Conservation (phyloP, 805 yeast genomes). For the Saccharomyces jurei region DNA sequence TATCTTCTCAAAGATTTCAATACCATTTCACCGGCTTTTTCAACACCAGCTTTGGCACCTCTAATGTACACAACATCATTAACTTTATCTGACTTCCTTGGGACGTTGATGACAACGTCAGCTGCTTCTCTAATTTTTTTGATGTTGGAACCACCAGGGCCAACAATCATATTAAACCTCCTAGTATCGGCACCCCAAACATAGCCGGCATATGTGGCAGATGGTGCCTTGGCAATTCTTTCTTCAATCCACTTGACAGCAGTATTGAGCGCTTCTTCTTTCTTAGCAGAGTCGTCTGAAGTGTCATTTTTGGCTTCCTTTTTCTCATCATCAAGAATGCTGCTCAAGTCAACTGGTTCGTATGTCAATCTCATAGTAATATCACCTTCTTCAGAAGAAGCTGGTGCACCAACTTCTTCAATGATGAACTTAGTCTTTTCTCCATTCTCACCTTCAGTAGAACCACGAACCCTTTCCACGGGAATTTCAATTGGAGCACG, state of each 20-base stretch:
- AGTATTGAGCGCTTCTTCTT: slow-evolving; percentile 38
- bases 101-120: slow-evolving; percentile 54
- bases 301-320: slow-evolving; percentile 43
- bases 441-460: slow-evolving; percentile 22
- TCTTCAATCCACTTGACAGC: slow-evolving; percentile 36
- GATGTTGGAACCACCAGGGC: slow-evolving; percentile 66
- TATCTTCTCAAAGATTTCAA: slow-evolving; percentile 20
- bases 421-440: slow-evolving; percentile 42
- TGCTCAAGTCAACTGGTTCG: slow-evolving; percentile 28
- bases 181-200: slow-evolving; percentile 48
- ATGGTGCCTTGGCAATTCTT: slow-evolving; percentile 40
- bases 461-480: slow-evolving; percentile 40
- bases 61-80: slow-evolving; percentile 49
- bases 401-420: slow-evolving; percentile 29
- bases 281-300: slow-evolving; percentile 36
- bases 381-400: slow-evolving; percentile 21
- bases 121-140: slow-evolving; percentile 51
- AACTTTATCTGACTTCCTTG: slow-evolving; percentile 46
- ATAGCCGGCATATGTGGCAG: slow-evolving; percentile 48
- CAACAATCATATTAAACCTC: slow-evolving; percentile 57
- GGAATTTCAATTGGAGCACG: slow-evolving; percentile 38
- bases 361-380: slow-evolving; percentile 62
- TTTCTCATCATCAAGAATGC: slow-evolving; percentile 24
- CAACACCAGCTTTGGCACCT: slow-evolving; percentile 52
- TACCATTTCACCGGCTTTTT: slow-evolving; percentile 38